These are phyloP conservation scores for Ascochyta fabae DNA, from an alignment of 2,329 filamentous ascomycete genomes.

Conservation along the genomic window DNA sequence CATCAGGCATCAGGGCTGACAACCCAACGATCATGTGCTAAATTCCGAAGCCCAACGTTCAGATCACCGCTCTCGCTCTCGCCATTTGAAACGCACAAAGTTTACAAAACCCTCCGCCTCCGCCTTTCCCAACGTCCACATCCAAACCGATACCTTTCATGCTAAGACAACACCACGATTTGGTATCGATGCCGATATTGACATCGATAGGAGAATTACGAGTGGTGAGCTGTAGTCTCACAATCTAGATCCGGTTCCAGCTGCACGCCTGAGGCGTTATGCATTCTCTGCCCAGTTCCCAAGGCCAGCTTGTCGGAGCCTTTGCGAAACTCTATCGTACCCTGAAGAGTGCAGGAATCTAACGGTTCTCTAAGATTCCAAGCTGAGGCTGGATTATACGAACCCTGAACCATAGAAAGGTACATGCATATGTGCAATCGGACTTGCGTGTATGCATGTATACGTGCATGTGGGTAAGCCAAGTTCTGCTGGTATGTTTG, in stretches of 20 bases:
- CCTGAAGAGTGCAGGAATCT: background rate
- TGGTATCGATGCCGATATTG: background rate
- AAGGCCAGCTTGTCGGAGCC: constrained; percentile 3
- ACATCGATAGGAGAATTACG: background rate
- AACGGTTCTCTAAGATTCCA: background rate
- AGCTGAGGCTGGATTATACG: background rate
- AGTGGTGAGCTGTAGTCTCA: background rate
- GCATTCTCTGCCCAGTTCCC: background rate
- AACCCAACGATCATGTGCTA: background rate
- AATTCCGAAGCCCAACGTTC: background rate
- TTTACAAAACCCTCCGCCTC: background rate
- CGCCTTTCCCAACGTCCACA: background rate
- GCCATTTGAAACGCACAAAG: constrained; percentile 1
- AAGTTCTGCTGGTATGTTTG: constrained; percentile 1
- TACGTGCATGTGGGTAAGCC: background rate
- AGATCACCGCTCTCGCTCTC: background rate
- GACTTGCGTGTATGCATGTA: background rate
- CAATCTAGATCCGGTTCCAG: background rate
- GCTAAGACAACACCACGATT: background rate
- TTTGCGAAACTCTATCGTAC: constrained; percentile 1
- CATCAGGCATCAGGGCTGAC: background rate
- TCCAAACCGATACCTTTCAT: background rate
- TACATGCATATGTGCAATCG: too few species aligned
- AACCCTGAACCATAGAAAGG: background rate
- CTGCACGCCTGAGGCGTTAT: constrained; percentile 1